Evolutionary conservation across 257 asterid species (phyloP).

Genomic region (Oldenlandia corymbosa): DNA sequence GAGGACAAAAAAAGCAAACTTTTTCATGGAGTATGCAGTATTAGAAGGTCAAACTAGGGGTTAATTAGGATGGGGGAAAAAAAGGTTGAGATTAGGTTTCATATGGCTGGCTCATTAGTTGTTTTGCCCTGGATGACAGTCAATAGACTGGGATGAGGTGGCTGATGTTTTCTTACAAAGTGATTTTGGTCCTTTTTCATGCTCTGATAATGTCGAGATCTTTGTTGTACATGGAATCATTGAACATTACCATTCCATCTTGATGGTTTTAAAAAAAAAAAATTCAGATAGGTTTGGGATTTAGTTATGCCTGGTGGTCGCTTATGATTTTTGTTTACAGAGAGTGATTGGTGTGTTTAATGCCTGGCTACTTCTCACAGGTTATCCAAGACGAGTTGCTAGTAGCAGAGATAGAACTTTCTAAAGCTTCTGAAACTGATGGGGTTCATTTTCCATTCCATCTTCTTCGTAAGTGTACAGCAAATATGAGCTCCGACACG

Average conservation of each 20-base stretch:
- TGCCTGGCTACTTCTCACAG: slow-evolving; percentile 38
- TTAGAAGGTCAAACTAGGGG: no score
- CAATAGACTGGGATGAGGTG: no score
- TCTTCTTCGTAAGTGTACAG: slow-evolving; percentile 47
- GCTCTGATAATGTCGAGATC: not conserved
- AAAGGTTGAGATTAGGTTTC: no score
- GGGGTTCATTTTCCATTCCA: slow-evolving; percentile 62
- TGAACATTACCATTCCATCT: no score
- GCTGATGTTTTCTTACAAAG: not conserved
- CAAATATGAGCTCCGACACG: slow-evolving; percentile 35
- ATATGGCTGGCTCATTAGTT: no score
- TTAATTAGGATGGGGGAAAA: no score
- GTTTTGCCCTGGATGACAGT: no score
- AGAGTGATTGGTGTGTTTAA: not conserved
- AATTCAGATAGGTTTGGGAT: no score
- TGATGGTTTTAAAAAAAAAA: not conserved
- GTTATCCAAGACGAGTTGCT: slow-evolving; percentile 71
- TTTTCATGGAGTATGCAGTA: no score
- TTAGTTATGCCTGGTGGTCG: not conserved
- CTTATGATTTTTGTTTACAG: not conserved
- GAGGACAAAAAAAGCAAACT: no score
- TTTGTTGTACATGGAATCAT: not conserved
- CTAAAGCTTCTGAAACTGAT: slow-evolving; percentile 47
- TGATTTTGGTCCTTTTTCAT: not conserved
- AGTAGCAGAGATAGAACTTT: slow-evolving; percentile 53